Evolutionary conservation across 2,329 filamentous ascomycete genomes (phyloP), one percentile per base, ranked within the genome.

Genomic region (Aureobasidium sp.): DNA sequence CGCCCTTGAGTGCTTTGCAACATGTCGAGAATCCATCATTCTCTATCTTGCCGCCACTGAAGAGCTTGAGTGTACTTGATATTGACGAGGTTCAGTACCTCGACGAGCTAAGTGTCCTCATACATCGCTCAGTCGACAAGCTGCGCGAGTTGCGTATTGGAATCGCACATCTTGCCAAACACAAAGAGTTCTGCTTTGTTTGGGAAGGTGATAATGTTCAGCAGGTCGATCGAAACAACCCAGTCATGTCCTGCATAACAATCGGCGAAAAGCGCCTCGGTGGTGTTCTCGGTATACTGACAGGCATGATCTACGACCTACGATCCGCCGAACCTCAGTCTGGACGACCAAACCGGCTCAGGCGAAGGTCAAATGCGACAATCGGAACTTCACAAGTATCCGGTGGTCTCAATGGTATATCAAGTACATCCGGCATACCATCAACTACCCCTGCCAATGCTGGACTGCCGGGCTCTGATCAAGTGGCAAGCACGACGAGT

Each of bases 71-170:
- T 55, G 90, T 92, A 1, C 78, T 94, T 45, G 88, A 94, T 67
- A 88, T 94, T 63, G 90, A 94, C 68, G 89, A 93, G 70, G 75
- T 90, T n/a, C 82, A 86, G 32, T 94, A 94, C 71, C 75, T 93
- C 41, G 89, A 93, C 69, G 90, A 94, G 74, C 88, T 94, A 83
- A 87, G 87, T 59, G 79, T 90, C 45, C 79, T 94, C 13, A 85
- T 94, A 63, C 86, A 87, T 63, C 83, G 86, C 29, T 93, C 89
- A 13, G 79, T 84, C 63, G 78, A 81, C 64, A 80, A 80, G 45
- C 76, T 94, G 16, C 81, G 83, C 34, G 90, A 93, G 72, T 78
- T 95, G 37, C 81, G 89, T 47, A 81, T 94, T 5, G 89, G 90
- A 6, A 84, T 94, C 61, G 84, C 89, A 5, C 70, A 76, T 6